Evolutionary conservation across 1,284 basidiomycete species (phyloP), one percentile per base, ranked within the genome.

Genomic region (Mrakiaceae sp.): DNA sequence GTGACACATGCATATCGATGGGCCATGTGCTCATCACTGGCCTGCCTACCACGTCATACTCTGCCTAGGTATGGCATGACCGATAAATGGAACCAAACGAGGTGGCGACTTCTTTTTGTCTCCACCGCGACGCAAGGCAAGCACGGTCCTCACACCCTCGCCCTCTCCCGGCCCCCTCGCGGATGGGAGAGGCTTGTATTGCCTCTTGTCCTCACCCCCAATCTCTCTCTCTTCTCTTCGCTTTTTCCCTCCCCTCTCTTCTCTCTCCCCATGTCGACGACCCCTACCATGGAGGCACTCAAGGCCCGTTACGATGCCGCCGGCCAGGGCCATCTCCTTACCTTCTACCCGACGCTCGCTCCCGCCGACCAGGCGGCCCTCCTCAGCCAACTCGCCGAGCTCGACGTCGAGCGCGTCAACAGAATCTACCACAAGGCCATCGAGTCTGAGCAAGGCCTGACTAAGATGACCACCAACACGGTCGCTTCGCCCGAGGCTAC

Each of bases 321-420:
- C 50, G 87, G 84, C 64, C 95, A 98, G 80, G 84, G 77, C 65
- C 94, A 98, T 74, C 83, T 98, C 72, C 84, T 98, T 75, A 80
- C 84, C 49, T 96, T 94, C 81, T 97, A 86, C 86, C 80, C 85
- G 68, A 78, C 81, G 62, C 85, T 98, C 67, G 78, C 83, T 56
- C 77, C 83, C 6, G 65, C 79, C 6, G 85, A 95, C 72, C 88
- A 86, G 71, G 74, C 76, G 7, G 71, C 81, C 11, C 82, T 98
- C 58, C 76, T 83, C 63, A 72, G 77, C 52, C 95, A 98, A 78
- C 87, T 98, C 71, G 80, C 83, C 53, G 77, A 80, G 10, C 86
- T 98, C 73, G 87, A 98, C 75, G 87, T 96, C 68, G 82, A 86
- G 68, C 88, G 93, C 70, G 90, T 98, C 68, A 98, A 98, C 80